A percentile compares a stretch with the other conserved stretches of the same genome.
phyloP scores from a whole-genome alignment of 1,284 basidiomycete species.

The Coniferiporia weirii region DNA sequence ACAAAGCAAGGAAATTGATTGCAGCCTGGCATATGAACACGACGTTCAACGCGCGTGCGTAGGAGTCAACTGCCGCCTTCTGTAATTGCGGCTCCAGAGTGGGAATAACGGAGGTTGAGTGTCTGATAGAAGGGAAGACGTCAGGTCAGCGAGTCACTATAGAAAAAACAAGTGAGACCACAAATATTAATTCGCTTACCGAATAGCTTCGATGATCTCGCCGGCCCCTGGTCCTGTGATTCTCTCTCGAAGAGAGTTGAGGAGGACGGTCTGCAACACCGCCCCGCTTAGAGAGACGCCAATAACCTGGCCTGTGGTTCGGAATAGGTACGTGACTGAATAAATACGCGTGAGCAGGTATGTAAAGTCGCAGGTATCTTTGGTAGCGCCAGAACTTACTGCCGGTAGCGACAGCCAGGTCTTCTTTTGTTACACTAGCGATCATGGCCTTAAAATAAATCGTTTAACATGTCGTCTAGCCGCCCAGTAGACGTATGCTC shows the following conservation, averaged over 20 bases:
- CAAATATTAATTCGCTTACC: conserved; percentile 35
- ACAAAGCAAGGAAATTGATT: conserved; percentile 56
- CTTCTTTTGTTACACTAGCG: conserved; percentile 71
- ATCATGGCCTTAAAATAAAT: conserved; percentile 68
- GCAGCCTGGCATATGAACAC: conserved; percentile 81
- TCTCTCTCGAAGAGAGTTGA: conserved; percentile 58
- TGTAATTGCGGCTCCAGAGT: conserved; percentile 56
- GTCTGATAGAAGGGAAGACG: conserved; percentile 40
- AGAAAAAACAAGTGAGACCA: conserved; percentile 7
- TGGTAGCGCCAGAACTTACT: conserved; percentile 48
- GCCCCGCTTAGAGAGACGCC: conserved; percentile 84
- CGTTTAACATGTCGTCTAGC: conserved; percentile 22
- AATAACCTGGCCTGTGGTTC: conserved; percentile 87
- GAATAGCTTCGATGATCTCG: conserved; percentile 66
- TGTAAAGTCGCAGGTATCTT: background rate
- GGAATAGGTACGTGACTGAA: conserved; percentile 83
- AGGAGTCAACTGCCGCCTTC: conserved; percentile 74
- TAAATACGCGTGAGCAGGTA: conserved; percentile 17
- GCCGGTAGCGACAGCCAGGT: conserved; percentile 83
- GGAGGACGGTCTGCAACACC: conserved; percentile 71
- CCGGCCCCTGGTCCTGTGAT: conserved; percentile 70
- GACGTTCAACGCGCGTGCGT: conserved; percentile 75
- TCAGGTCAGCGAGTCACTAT: background rate
- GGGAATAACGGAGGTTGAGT: conserved; percentile 77
- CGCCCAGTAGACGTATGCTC: conserved; percentile 28